Percentiles rank a stretch among this genome's conserved stretches.
phyloP scores from a whole-genome alignment of 2,329 filamentous ascomycete species.

The Penicillium sp. region DNA sequence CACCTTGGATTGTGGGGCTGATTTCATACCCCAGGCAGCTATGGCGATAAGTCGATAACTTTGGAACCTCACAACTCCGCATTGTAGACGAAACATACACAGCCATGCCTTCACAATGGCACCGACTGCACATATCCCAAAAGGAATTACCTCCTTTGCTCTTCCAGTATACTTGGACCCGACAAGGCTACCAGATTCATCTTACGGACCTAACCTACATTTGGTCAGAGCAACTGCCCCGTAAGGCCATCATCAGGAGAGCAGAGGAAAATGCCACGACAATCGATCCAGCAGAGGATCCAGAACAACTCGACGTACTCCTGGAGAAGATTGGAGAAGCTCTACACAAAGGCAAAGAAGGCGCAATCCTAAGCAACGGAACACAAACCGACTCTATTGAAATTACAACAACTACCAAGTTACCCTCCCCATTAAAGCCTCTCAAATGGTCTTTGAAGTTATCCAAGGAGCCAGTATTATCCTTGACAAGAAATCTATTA shows the following conservation, averaged over 20 bases:
- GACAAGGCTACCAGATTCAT: constrained; percentile 49
- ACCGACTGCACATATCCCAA: constrained; percentile 30
- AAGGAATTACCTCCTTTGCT: constrained; percentile 37
- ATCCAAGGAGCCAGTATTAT: constrained; percentile 36
- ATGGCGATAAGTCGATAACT: not conserved
- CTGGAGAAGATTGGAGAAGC: constrained; percentile 54
- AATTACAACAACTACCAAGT: constrained; percentile 46
- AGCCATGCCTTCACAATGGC: constrained; percentile 38
- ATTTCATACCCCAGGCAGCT: constrained; percentile 6
- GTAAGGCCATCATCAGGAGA: constrained; percentile 46
- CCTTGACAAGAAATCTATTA: constrained; percentile 50
- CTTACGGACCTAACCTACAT: constrained; percentile 58
- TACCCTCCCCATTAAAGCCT: constrained; percentile 53
- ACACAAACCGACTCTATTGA: constrained; percentile 38
- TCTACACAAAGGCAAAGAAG: constrained; percentile 38
- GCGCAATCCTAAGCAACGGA: constrained; percentile 29
- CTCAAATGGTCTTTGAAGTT: constrained; percentile 54
- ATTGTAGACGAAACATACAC: not conserved
- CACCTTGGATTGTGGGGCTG: not conserved
- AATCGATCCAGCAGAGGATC: constrained; percentile 58
- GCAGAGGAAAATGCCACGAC: constrained; percentile 51
- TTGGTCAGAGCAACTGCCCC: constrained; percentile 53
- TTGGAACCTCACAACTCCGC: not conserved
- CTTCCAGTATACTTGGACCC: constrained; percentile 35
- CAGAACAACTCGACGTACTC: constrained; percentile 54